These are phyloP conservation scores for Ophiostoma sp. DNA, from an alignment of 2,329 filamentous ascomycete species.

Conservation along the genomic window DNA sequence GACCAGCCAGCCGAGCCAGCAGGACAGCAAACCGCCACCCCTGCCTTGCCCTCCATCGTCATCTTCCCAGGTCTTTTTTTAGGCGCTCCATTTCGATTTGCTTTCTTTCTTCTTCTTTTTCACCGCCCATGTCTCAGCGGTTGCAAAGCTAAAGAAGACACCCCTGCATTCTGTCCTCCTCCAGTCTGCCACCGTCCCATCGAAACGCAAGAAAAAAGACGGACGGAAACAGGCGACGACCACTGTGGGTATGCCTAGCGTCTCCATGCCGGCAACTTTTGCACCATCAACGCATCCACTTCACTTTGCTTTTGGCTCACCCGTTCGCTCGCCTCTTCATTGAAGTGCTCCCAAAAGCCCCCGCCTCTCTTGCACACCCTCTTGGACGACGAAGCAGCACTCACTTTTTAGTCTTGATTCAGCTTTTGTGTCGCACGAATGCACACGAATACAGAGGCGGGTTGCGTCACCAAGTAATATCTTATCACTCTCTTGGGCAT, in stretches of 20 bases:
- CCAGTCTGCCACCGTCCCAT: not conserved
- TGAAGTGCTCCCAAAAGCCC: not conserved
- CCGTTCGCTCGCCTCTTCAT: not conserved
- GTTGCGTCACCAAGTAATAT: constrained; percentile 14
- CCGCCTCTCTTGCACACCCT: not conserved
- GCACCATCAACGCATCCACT: not conserved
- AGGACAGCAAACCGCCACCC: not conserved
- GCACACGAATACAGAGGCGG: not conserved
- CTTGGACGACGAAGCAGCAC: not conserved
- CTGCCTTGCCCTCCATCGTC: not conserved
- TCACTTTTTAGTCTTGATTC: not conserved
- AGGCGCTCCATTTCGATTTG: not conserved
- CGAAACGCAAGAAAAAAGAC: not conserved
- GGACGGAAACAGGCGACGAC: constrained; percentile 9
- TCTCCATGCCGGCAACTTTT: constrained; percentile 18
- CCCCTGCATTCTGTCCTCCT: not conserved
- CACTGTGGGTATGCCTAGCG: constrained; percentile 10
- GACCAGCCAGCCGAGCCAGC: not conserved
- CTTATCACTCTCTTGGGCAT: not conserved
- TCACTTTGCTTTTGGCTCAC: not conserved
- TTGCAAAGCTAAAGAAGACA: not conserved
- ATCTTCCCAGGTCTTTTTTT: not conserved
- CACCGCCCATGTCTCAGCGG: constrained; percentile 1
- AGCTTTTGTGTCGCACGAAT: constrained; percentile 6
- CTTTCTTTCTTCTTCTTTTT: not conserved